Evolutionary conservation across 495 filamentous ascomycete genomes (phyloP), one percentile per base, ranked within the genome.

Genomic region (Podospora pseudopauciseta): DNA sequence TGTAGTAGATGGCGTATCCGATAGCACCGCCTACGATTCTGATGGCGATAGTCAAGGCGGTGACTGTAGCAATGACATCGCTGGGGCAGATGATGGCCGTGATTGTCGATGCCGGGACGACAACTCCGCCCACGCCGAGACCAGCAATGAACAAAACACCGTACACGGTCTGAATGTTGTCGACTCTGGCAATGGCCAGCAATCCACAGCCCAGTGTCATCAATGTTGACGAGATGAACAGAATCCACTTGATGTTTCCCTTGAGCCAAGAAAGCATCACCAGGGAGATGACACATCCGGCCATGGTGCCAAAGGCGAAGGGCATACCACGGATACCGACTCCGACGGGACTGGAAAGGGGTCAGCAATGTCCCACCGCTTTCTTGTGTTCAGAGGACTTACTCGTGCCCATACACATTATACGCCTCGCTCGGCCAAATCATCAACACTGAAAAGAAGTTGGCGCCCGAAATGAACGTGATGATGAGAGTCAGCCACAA

Each of bases 1-100:
- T 92, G 83, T 88, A 92, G 83, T 92, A 92, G 67, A 89, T 85
- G 26, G 84, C 85, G 74, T 91, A 92, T 57, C 90, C 90, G 65
- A 92, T 86, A 39, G 86, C 80, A 49, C 90, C 89, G 44, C 90
- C 90, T 44, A 91, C 82, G 64, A 91, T 88, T 61, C 90, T 88
- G 67, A 92, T 88, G 26, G 88, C 85, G 62, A 92, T 87, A 2
- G 90, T 91, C n/a, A 92, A 79, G 13, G 90, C 88, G 15, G 90
- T 87, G 63, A 92, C 85, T 19, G 90, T 92, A 61, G 90, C 90
- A 71, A 92, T 91, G 1, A 91, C 78, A 65, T 91, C 89, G 74
- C 87, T 86, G 5, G 89, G 87, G 67, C 89, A 91, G 68, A 92
- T 89, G 71, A 91, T 91, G 4, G 88, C 91, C 4, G 87, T 88